Evolutionary conservation across 495 filamentous ascomycete genomes (phyloP).

Genomic region (Xylaria acuta): DNA sequence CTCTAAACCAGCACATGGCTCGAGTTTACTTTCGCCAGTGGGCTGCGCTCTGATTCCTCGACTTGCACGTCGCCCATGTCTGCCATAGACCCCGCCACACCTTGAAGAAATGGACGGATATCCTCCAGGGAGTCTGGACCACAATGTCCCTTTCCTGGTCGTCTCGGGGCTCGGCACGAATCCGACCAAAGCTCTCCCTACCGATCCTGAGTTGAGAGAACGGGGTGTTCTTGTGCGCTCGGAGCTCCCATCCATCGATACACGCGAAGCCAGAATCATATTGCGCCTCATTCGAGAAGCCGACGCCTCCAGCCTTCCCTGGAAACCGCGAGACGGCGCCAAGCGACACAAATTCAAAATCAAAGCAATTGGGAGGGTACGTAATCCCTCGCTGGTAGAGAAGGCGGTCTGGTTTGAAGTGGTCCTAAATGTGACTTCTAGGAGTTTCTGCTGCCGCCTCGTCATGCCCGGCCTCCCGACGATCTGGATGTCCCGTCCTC

Average conservation of each 20-base stretch:
- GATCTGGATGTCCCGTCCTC: constrained; percentile 52
- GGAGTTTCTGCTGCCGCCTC: constrained; percentile 59
- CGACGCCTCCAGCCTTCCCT: constrained; percentile 68
- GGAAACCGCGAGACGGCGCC: constrained; percentile 57
- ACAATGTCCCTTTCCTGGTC: constrained; percentile 80
- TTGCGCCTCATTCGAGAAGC: constrained; percentile 69
- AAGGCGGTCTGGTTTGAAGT: background rate
- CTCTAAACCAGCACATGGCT: constrained; percentile 4
- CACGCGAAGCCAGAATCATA: constrained; percentile 68
- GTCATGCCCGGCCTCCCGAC: constrained; percentile 55
- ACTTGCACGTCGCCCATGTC: constrained; percentile 21
- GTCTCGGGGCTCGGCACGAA: constrained; percentile 70
- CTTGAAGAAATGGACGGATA: constrained; percentile 79
- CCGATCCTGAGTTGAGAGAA: constrained; percentile 62
- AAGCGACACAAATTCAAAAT: constrained; percentile 66
- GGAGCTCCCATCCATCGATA: constrained; percentile 68
- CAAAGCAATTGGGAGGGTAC: constrained; percentile 78
- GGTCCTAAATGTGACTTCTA: constrained; percentile 37
- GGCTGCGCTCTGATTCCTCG: constrained; percentile 22
- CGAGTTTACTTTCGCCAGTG: background rate
- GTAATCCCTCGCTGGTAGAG: constrained; percentile 40
- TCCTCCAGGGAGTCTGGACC: constrained; percentile 77
- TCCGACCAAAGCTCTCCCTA: constrained; percentile 36
- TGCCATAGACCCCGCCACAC: background rate
- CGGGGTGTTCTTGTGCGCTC: constrained; percentile 68